A percentile compares a stretch with the other conserved stretches of the same genome.
Conservation (phyloP, 2,329 filamentous ascomycete species). For the Westerdykella sp. region DNA sequence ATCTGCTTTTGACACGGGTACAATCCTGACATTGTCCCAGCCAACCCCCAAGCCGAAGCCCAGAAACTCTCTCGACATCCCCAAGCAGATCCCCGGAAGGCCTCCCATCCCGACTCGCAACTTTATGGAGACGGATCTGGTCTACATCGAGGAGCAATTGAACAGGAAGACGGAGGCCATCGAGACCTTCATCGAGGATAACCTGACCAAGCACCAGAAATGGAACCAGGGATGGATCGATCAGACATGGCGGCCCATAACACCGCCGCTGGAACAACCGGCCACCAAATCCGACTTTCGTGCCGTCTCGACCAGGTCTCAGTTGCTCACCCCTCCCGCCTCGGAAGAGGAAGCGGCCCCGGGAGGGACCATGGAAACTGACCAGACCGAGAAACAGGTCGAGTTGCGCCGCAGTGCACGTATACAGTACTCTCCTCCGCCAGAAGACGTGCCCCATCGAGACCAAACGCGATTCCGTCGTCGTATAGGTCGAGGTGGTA, state of each 20-base stretch:
- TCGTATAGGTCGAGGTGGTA: slow-evolving; percentile 75
- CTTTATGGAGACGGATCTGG: slow-evolving; percentile 68
- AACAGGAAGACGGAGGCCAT: slow-evolving; percentile 78
- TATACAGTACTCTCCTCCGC: slow-evolving; percentile 35
- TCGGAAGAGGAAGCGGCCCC: slow-evolving; percentile 38
- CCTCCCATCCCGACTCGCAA: slow-evolving; percentile 48
- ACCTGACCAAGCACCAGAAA: slow-evolving; percentile 78
- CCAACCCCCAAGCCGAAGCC: slow-evolving; percentile 43
- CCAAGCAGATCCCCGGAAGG: slow-evolving; percentile 60
- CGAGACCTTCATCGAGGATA: slow-evolving; percentile 73
- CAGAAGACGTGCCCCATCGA: slow-evolving; percentile 34
- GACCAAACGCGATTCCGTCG: slow-evolving; percentile 66
- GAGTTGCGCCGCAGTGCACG: slow-evolving; percentile 24
- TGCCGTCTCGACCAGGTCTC: slow-evolving; percentile 33
- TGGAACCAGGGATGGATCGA: slow-evolving; percentile 92
- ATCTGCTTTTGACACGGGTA: neutral
- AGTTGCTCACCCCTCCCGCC: slow-evolving; percentile 44
- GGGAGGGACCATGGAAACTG: slow-evolving; percentile 35
- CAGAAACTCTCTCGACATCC: slow-evolving; percentile 55
- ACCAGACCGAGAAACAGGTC: slow-evolving; percentile 26
- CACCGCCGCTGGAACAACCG: slow-evolving; percentile 59
- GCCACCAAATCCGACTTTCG: slow-evolving; percentile 35
- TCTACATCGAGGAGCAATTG: slow-evolving; percentile 67
- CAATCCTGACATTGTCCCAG: slow-evolving; percentile 21
- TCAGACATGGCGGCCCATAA: slow-evolving; percentile 77